phyloP scores from a whole-genome alignment of 306 rosid genomes.

The Mimosa bimucronata region DNA sequence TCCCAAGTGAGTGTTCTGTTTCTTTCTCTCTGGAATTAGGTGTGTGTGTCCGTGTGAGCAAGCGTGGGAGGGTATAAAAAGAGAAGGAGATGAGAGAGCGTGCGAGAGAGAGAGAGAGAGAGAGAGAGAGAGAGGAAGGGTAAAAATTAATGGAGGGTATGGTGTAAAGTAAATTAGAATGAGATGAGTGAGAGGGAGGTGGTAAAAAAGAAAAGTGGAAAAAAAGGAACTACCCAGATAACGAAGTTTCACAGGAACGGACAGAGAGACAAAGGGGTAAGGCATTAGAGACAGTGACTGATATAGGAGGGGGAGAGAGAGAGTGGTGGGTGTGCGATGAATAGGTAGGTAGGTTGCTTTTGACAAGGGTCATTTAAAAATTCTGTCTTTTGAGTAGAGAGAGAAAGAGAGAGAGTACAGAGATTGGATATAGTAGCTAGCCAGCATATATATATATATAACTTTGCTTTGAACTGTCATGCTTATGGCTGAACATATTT shows the following conservation, averaged over 20 bases:
- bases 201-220: conserved; percentile 37
- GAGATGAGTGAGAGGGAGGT: not conserved
- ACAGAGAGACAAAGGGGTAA: conserved; percentile 67
- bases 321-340: not conserved
- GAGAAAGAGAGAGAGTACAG: not conserved
- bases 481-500: not conserved
- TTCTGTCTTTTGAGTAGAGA: not conserved
- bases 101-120: conserved; percentile 27
- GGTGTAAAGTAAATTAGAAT: conserved; percentile 31
- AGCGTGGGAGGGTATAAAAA: conserved; percentile 36
- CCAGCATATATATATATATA: not conserved
- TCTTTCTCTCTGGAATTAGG: conserved; percentile 9
- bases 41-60: conserved; percentile 10
- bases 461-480: not conserved
- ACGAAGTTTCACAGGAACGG: conserved; percentile 51
- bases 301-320: conserved; percentile 1
- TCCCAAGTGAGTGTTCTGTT: not conserved
- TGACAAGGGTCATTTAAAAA: conserved; percentile 40
- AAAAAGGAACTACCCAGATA: conserved; percentile 36
- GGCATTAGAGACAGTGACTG: conserved; percentile 30
- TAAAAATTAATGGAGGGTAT: not conserved
- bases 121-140: not conserved
- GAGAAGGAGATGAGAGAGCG: conserved; percentile 18
- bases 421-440: not conserved
- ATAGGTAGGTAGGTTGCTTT: conserved; percentile 20